Evolutionary conservation across 1,284 basidiomycete species (phyloP), one percentile per base, ranked within the genome.

Genomic region (Testicularia cyperi): DNA sequence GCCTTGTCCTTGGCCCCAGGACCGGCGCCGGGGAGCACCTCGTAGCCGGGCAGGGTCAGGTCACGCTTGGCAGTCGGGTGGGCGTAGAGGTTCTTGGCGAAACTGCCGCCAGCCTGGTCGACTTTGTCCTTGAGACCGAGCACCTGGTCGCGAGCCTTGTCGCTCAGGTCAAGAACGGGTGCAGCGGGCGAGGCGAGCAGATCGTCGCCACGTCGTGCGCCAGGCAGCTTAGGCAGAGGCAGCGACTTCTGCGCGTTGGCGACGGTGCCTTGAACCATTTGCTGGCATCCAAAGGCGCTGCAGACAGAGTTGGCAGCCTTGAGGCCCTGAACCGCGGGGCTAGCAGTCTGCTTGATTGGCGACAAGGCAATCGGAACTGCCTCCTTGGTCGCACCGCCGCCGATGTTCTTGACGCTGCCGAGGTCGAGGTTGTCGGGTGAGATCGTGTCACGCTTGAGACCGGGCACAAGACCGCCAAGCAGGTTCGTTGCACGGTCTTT

Each of bases 11-110:
- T 62, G 8, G 58, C 48, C 12, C 23, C 12, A 2, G 58, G 58
- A 6, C 58, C 58, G 1, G 47, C 15, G 13, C 58, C 58, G 5
- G 58, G 58, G 5, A 63, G 32, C 15, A 63, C 12, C 27, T 26
- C 33, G 31, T 38, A 44, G 6, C 44, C 24, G 8, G 58, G 48
- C 3, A 63, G 4, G 39, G 23, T 40, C 15, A 53, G 20, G 0
- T 37, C 47, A 14, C 47, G 27, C 33, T 44, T 52, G 19, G 23
- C 39, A n/a, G 35, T 40, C 15, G 44, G 38, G 19, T 60, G 44
- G 19, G 32, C 32, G 45, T 62, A 62, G 42, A 62, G 42, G 46
- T 47, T 55, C 57, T 62, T 62, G 39, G 45, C 47, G 42, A 62
- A 62, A 6, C 26, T 35, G 4, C 47, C 49, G 0, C 46, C 38